Evolutionary conservation across 169 alveolate genomes (phyloP).

Genomic region (Plasmodium adleri): DNA sequence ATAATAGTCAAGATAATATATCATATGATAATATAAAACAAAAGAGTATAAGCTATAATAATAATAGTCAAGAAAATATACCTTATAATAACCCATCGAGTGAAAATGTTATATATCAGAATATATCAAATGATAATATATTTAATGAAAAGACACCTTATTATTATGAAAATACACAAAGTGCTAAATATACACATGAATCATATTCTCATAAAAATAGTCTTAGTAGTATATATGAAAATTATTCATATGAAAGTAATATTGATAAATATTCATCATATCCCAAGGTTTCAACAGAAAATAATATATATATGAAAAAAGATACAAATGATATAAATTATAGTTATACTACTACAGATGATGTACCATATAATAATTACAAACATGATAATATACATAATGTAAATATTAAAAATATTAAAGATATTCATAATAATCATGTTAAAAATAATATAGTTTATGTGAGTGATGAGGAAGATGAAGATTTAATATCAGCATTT

Average conservation of each 20-base stretch:
- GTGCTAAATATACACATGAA: background rate
- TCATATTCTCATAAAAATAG: background rate
- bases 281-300: background rate
- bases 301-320: background rate
- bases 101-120: background rate
- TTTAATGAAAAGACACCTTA: background rate
- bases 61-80: background rate
- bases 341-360: background rate
- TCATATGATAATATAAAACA: too few species aligned
- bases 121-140: background rate
- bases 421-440: conserved; percentile 13
- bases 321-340: background rate
- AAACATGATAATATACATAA: background rate
- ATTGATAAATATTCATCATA: background rate
- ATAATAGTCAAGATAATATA: too few species aligned
- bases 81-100: background rate
- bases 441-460: conserved; percentile 43
- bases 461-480: conserved; percentile 74
- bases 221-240: background rate
- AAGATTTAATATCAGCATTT: conserved; percentile 71
- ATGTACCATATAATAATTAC: background rate
- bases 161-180: conserved; percentile 3
- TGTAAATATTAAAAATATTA: conserved; percentile 7
- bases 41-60: too few species aligned
- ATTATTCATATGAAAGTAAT: background rate